Conservation (phyloP, 148 eudicot genomes). For the Mesembryanthemum crystallinum region DNA sequence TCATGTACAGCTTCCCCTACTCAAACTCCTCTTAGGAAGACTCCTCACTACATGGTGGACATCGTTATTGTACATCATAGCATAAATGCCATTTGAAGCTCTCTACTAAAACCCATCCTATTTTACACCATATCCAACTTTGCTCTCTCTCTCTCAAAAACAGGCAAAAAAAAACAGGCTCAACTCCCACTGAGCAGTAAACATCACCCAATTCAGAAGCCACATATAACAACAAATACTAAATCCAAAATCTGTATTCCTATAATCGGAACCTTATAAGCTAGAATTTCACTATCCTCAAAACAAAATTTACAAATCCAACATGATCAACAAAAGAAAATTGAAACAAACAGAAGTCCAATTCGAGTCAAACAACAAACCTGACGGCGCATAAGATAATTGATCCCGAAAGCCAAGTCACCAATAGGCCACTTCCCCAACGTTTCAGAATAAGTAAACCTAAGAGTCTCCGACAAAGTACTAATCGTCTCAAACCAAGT, state of each 20-base stretch:
- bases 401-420: conserved; percentile 91
- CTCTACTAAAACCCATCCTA: too few relatives aligned
- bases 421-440: conserved; percentile 96
- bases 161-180: neutral
- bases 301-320: neutral
- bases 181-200: neutral
- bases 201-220: neutral
- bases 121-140: neutral
- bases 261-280: too few relatives aligned
- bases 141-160: neutral
- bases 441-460: conserved; percentile 89
- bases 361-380: conserved; percentile 24
- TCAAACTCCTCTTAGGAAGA: neutral
- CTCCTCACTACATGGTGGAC: neutral
- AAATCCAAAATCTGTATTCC: neutral
- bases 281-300: neutral
- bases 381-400: conserved; percentile 85
- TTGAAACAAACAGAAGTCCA: neutral
- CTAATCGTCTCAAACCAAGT: conserved; percentile 85
- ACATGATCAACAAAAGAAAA: neutral
- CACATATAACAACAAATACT: neutral
- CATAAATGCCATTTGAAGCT: too few relatives aligned
- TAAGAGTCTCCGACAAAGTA: conserved; percentile 73
- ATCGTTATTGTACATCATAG: too few relatives aligned
- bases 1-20: neutral